phyloP scores from a whole-genome alignment of 306 rosid species.

The Sindora glabra region DNA sequence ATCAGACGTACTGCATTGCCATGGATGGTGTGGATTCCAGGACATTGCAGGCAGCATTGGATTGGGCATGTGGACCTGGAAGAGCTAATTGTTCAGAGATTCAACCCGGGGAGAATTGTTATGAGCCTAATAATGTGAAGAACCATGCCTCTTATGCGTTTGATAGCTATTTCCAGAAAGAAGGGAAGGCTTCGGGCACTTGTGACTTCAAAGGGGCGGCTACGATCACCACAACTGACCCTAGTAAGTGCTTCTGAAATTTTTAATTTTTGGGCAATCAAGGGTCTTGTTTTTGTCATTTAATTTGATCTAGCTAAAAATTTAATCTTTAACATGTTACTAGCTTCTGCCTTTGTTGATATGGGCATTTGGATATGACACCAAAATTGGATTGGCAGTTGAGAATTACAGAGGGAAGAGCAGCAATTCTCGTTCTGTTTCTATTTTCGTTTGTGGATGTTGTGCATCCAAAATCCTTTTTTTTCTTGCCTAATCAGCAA shows the following conservation, averaged over 20 bases:
- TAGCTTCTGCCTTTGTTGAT: not conserved
- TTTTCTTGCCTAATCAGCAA: conserved; percentile 5
- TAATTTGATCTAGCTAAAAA: not conserved
- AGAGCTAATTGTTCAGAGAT: conserved; percentile 74
- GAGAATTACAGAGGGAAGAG: not conserved
- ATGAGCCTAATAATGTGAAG: conserved; percentile 65
- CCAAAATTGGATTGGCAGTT: conserved; percentile 1
- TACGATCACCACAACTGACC: conserved; percentile 72
- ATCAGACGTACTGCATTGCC: conserved; percentile 64
- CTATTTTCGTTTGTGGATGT: not conserved
- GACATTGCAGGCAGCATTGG: conserved; percentile 81
- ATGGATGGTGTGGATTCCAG: conserved; percentile 53
- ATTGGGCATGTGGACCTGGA: conserved; percentile 89
- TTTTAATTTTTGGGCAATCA: not conserved
- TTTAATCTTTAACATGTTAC: not conserved
- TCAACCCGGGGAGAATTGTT: conserved; percentile 79
- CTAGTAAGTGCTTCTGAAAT: conserved; percentile 43
- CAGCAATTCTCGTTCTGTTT: not conserved
- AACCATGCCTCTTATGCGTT: conserved; percentile 85
- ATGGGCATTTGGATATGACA: not conserved
- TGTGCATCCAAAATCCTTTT: not conserved
- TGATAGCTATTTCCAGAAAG: conserved; percentile 78
- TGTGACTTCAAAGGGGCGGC: conserved; percentile 89
- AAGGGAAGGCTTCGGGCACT: conserved; percentile 53
- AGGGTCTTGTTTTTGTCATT: not conserved